Evolutionary conservation across 768 basidiomycete genomes (phyloP), one percentile per base, ranked within the genome.

Genomic region (Jaapia argillacea): DNA sequence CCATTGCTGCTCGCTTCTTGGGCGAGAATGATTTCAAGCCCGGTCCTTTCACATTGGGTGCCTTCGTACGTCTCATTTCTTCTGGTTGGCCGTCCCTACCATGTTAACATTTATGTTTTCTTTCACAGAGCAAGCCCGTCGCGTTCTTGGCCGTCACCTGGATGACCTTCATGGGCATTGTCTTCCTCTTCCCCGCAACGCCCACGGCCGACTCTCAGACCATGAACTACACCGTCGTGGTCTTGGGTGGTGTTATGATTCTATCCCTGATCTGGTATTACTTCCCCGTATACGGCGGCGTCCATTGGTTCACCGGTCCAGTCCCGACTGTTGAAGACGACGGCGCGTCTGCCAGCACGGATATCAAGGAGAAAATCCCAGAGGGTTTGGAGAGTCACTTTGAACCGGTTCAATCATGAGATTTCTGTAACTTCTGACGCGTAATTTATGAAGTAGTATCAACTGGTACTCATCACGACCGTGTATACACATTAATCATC

Each of bases 21-120:
- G 12, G 68, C 0, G 68, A 68, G 14, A 58, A 66, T 2, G 70
- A 75, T 37, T 75, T 76, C 49, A 65, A 69, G 51, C 75, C 72
- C 3, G 79, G 79, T 0, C 77, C 77, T 5, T 81, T 78, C 51
- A 61, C 58, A 43, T 65, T 78, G 4, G 47, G 48, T 18, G 33
- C 21, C 12, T 46, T 48, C 35, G 48, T 48, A 35, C n/a, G 48
- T 42, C 2, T 10, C 25, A 13, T 21, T 21, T 7, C 14, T 10
- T n/a, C n/a, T n/a, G n/a, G n/a, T n/a, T n/a, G n/a, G n/a, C n/a
- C n/a, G n/a, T n/a, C n/a, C n/a, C n/a, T n/a, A n/a, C n/a, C n/a
- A n/a, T n/a, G n/a, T n/a, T n/a, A n/a, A n/a, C n/a, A n/a, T n/a
- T n/a, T n/a, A n/a, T n/a, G n/a, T n/a, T n/a, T n/a, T 10, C 10